Base-by-base conservation (phyloP, 306 rosid species). In the Oemleria cerasiformis region DNA sequence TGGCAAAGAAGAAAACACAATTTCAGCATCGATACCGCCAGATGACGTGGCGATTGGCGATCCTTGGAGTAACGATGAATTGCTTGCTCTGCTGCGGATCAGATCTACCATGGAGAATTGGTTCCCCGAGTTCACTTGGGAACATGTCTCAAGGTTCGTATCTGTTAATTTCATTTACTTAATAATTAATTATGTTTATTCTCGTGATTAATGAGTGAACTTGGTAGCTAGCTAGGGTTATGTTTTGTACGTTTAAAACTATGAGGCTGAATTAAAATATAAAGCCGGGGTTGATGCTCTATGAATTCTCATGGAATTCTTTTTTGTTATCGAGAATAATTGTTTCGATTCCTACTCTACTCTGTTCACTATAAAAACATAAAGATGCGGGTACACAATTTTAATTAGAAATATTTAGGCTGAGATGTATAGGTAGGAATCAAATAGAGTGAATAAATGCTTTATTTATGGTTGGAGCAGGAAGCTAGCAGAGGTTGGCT, bases 41-140 rank as follows among this genome's bases (percentile, higher is more conserved):
- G 23, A 50, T 50, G 56, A 34, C 43, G 7, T 48, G 8, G 74
- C 80, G 10, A 16, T 23, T 56, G 23, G 43, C 17, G 70, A 83
- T 72, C 77, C 92, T 19, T 92, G 98, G 98, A 82, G 70, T 11
- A 78, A 84, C 66, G 88, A 90, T 12, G 93, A 92, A 75, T 79
- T 88, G 19, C 86, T 90, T 56, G 88, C 93, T 34, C 92, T 92
- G 3, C 67, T 92, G 62, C 82, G 91, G 73, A 84, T 92, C 90
- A 88, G 97, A 92, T 92, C 98, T 66, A 79, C 63, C 82, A 73
- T 85, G 85, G 92, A 90, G 55, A 81, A 72, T 84, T 88, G 88
- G 84, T 84, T 85, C 84, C 97, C 91, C 0, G 86, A 90, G 0
- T 84, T 87, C 88, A 82, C 88, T 65, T 90, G 98, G 98, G 92